Percentiles rank a stretch among this genome's conserved stretches.
phyloP scores from a whole-genome alignment of 2,329 filamentous ascomycete species.

The Fusarium subglutinans region DNA sequence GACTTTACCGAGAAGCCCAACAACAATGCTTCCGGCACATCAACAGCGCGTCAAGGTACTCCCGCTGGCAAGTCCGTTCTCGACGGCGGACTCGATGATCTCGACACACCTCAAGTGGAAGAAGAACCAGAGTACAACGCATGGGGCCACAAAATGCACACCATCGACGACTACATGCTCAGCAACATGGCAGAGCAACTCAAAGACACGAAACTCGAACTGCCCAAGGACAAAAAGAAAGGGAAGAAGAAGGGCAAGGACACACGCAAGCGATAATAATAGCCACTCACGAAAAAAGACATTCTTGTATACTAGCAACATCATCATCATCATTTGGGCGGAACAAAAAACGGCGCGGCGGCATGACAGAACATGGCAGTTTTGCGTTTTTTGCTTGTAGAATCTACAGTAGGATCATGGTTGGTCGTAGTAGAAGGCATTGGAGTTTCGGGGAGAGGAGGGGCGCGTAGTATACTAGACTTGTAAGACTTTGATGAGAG shows the following conservation, averaged over 20 bases:
- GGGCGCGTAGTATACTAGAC: constrained; percentile 12
- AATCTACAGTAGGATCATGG: background rate
- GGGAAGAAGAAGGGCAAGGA: constrained; percentile 69
- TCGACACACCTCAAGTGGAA: constrained; percentile 47
- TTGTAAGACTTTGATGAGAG: constrained; percentile 25
- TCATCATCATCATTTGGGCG: constrained; percentile 1
- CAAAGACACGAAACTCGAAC: constrained; percentile 66
- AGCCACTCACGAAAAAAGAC: constrained; percentile 1
- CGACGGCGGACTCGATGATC: constrained; percentile 44
- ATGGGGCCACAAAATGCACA: constrained; percentile 65
- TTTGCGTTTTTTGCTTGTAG: constrained; percentile 1
- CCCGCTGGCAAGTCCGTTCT: constrained; percentile 53
- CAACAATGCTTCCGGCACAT: constrained; percentile 56
- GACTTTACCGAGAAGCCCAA: constrained; percentile 79
- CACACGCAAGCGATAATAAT: constrained; percentile 57
- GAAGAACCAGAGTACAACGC: constrained; percentile 65
- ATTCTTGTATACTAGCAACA: constrained; percentile 24
- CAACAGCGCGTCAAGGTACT: constrained; percentile 62
- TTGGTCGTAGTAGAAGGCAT: constrained; percentile 17
- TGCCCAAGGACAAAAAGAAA: constrained; percentile 73
- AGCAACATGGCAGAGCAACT: constrained; percentile 71
- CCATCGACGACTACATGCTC: constrained; percentile 81
- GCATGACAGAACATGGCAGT: constrained; percentile 9
- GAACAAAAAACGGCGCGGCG: constrained; percentile 13
- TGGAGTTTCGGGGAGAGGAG: constrained; percentile 20